Conservation (phyloP, 2,329 filamentous ascomycete genomes). For the Akanthomyces muscarius region DNA sequence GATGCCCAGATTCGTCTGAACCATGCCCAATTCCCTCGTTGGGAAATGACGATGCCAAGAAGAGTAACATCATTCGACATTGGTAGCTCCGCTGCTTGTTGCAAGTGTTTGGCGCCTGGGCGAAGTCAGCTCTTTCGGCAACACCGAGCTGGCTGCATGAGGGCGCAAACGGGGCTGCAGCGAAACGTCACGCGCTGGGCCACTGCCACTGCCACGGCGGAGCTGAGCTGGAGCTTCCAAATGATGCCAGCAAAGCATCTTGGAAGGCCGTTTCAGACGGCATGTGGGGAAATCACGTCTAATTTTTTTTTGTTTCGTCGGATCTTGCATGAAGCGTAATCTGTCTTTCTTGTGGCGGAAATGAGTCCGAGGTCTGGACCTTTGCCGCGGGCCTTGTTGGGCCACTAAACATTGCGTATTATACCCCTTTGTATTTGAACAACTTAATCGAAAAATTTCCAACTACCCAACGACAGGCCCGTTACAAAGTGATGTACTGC, state of each 20-base stretch:
- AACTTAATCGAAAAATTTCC: neutral
- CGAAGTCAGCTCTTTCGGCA: neutral
- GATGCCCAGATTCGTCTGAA: neutral
- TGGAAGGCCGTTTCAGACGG: neutral
- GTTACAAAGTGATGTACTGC: neutral
- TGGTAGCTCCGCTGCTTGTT: neutral
- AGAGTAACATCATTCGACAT: conserved; percentile 1
- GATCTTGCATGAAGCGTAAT: conserved; percentile 6
- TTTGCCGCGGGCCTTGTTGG: neutral
- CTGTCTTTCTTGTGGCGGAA: neutral
- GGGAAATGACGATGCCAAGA: neutral
- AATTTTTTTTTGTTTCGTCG: conserved; percentile 2
- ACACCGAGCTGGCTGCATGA: conserved; percentile 2
- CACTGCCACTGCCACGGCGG: neutral
- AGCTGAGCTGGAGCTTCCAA: neutral
- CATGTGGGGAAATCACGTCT: neutral
- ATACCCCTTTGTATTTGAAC: conserved; percentile 3
- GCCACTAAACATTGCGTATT: neutral
- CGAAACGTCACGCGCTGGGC: conserved; percentile 6
- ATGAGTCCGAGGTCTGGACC: neutral
- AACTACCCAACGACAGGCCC: neutral
- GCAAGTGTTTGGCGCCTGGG: neutral
- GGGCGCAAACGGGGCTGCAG: neutral
- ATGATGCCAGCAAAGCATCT: neutral
- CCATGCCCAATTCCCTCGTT: neutral